These are phyloP conservation scores for Tylopilus vinaceipallidus DNA, from an alignment of 768 basidiomycete genomes.

Conservation along the genomic window DNA sequence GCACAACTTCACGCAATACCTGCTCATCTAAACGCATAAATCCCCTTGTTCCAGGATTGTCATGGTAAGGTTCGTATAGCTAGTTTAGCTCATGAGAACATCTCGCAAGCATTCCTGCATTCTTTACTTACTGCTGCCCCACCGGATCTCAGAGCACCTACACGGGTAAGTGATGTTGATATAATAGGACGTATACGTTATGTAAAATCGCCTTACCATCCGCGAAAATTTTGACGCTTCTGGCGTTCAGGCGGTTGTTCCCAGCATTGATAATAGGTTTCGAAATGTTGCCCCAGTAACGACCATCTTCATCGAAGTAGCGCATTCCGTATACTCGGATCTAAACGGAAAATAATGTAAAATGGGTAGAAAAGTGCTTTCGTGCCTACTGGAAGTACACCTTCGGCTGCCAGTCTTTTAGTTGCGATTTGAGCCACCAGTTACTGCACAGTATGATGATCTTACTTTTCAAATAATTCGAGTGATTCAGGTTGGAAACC, in stretches of 20 bases:
- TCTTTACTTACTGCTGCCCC: slow-evolving; percentile 70
- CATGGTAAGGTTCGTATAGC: slow-evolving; percentile 81
- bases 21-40: slow-evolving; percentile 72
- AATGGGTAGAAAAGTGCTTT: slow-evolving; percentile 3
- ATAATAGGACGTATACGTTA: background rate
- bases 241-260: slow-evolving; percentile 63
- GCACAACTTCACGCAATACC: slow-evolving; percentile 59
- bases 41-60: slow-evolving; percentile 72
- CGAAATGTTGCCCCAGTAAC: slow-evolving; percentile 73
- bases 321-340: slow-evolving; percentile 79
- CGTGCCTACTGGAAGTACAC: slow-evolving; percentile 56
- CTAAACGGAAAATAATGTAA: slow-evolving; percentile 33
- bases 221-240: slow-evolving; percentile 79
- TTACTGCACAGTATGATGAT: background rate
- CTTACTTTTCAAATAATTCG: slow-evolving; percentile 68
- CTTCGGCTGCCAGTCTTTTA: slow-evolving; percentile 57
- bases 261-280: slow-evolving; percentile 53
- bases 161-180: background rate
- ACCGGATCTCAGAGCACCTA: slow-evolving; percentile 84
- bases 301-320: slow-evolving; percentile 60
- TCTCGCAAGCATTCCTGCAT: background rate
- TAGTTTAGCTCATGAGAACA: slow-evolving; percentile 24
- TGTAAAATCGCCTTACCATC: slow-evolving; percentile 35
- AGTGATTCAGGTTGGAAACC: slow-evolving; percentile 67
- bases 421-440: background rate